Conservation (phyloP, 1,284 basidiomycete species). For the Athelia psychrophila region DNA sequence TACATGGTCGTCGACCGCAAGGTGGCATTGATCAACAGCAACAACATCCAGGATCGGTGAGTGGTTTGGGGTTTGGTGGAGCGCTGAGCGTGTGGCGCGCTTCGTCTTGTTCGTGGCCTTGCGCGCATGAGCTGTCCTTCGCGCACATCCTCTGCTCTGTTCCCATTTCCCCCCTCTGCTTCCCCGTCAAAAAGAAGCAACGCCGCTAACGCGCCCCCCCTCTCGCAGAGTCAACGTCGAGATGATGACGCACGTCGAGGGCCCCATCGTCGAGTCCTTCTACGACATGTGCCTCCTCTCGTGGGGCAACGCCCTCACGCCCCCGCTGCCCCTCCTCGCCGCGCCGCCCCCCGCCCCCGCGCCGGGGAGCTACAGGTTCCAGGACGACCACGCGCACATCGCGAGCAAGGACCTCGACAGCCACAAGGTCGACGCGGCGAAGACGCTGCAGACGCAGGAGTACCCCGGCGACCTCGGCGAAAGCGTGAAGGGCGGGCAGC, state of each 20-base stretch:
- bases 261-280: conserved; percentile 67
- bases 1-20: conserved; percentile 75
- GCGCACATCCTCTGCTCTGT: too few species aligned
- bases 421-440: background rate
- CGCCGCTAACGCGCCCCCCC: too few species aligned
- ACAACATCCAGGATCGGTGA: conserved; percentile 70
- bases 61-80: too few species aligned
- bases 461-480: background rate
- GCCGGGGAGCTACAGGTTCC: background rate
- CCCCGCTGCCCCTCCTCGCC: conserved; percentile 46
- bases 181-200: too few species aligned
- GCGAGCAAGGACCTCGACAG: background rate
- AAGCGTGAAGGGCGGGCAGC: background rate
- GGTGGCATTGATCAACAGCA: conserved; percentile 69
- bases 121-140: too few species aligned
- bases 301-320: conserved; percentile 58
- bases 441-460: background rate
- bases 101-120: too few species aligned
- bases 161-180: too few species aligned
- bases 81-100: too few species aligned
- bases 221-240: conserved; percentile 53
- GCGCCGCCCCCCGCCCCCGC: background rate
- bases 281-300: conserved; percentile 74
- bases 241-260: conserved; percentile 68
- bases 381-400: background rate